Evolutionary conservation across 257 asterid species (phyloP).

Genomic region (Capsicum rhomboideum): DNA sequence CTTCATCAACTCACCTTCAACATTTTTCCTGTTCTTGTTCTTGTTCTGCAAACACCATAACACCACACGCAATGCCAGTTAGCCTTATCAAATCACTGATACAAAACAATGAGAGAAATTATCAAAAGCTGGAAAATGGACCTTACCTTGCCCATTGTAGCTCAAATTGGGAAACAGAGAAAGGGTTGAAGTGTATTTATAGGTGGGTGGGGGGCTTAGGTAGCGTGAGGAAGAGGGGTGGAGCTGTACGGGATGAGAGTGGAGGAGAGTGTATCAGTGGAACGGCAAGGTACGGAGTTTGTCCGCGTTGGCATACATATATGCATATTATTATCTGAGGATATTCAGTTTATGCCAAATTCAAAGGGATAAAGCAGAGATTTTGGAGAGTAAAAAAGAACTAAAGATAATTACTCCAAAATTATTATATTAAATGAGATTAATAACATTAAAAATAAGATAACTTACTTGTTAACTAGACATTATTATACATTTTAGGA

Average conservation of each 20-base stretch:
- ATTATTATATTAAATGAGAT: not conserved
- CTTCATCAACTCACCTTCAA: conserved; percentile 10
- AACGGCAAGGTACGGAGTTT: not conserved
- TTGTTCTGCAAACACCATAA: not conserved
- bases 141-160: not conserved
- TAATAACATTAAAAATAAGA: not conserved
- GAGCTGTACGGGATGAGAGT: not conserved
- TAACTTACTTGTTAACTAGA: not conserved
- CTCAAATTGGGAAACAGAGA: not conserved
- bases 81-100: not conserved
- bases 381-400: not conserved
- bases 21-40: conserved; percentile 8
- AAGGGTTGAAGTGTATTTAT: not conserved
- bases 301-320: not conserved
- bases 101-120: not conserved
- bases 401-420: not conserved
- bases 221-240: not conserved
- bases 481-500: too few relatives aligned
- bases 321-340: not conserved
- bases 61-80: not conserved
- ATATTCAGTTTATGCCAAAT: not conserved
- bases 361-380: not conserved
- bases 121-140: not conserved
- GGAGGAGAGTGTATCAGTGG: not conserved
- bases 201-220: not conserved